phyloP scores from a whole-genome alignment of 2,329 filamentous ascomycete genomes.

The Penicillium olsonii region DNA sequence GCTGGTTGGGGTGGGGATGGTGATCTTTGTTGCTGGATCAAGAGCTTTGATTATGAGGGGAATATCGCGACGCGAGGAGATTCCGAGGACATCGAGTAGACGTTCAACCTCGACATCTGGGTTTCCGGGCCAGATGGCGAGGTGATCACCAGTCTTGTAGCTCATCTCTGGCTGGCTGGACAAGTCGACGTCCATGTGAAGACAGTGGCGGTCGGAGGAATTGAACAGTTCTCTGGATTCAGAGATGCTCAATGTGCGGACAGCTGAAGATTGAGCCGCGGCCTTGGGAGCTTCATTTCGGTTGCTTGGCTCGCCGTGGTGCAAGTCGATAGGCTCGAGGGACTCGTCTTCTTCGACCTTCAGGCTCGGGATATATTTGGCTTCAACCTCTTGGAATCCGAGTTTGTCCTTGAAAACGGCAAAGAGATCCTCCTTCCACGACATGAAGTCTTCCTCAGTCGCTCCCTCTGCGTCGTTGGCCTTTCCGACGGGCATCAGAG shows the following conservation, averaged over 20 bases:
- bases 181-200: constrained; percentile 88
- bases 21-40: constrained; percentile 74
- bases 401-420: constrained; percentile 72
- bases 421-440: constrained; percentile 98
- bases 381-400: constrained; percentile 82
- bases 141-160: constrained; percentile 93
- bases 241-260: constrained; percentile 80
- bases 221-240: constrained; percentile 80
- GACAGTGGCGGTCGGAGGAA: constrained; percentile 77
- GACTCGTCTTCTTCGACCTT: constrained; percentile 72
- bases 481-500: constrained; percentile 79
- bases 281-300: constrained; percentile 72
- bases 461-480: constrained; percentile 91
- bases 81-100: constrained; percentile 71
- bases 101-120: constrained; percentile 81
- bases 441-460: constrained; percentile 94
- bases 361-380: constrained; percentile 84
- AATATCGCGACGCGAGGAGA: constrained; percentile 42
- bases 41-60: constrained; percentile 57
- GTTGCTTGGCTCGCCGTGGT: constrained; percentile 85
- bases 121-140: constrained; percentile 90
- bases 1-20: constrained; percentile 86
- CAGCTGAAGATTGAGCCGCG: constrained; percentile 68
- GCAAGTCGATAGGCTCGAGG: constrained; percentile 72
- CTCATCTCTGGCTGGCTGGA: constrained; percentile 72